A percentile compares a stretch with the other conserved stretches of the same genome.
phyloP scores from a whole-genome alignment of 139 green algal species.

The Chlorella vulgaris region DNA sequence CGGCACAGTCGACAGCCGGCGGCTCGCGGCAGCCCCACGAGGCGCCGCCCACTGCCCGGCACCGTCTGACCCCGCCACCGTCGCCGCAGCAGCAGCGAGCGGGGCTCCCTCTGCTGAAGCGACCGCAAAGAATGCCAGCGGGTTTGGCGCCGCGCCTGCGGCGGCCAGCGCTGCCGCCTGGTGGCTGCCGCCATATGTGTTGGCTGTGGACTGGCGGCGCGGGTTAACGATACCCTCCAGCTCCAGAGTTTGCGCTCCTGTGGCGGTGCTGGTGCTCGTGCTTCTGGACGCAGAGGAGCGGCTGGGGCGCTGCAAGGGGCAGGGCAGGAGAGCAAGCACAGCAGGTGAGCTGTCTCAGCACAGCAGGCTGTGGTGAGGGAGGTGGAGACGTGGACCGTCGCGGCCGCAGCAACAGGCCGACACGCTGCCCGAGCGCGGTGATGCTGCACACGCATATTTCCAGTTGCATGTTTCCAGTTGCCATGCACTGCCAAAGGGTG shows the following conservation, averaged over 20 bases:
- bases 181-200: not conserved
- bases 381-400: no score
- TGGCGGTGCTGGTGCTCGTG: not conserved
- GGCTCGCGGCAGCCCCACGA: not conserved
- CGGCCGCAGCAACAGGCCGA: no score
- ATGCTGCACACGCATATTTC: no score
- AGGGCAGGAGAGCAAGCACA: not conserved
- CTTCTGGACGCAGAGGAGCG: conserved; percentile 6
- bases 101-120: conserved; percentile 4
- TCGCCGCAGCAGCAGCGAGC: not conserved
- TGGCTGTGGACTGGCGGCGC: conserved; percentile 27
- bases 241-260: not conserved
- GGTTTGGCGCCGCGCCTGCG: not conserved
- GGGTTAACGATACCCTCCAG: not conserved
- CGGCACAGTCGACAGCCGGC: conserved; percentile 13
- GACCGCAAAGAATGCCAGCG: conserved; percentile 1
- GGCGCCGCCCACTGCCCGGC: not conserved
- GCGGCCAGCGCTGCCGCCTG: not conserved
- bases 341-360: not conserved
- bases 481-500: no score
- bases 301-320: conserved; percentile 12
- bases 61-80: not conserved
- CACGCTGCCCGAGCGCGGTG: no score
- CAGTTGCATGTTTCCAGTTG: no score
- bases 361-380: no score